phyloP scores from a whole-genome alignment of 805 yeast species.

The Teunomyces pallodes region DNA sequence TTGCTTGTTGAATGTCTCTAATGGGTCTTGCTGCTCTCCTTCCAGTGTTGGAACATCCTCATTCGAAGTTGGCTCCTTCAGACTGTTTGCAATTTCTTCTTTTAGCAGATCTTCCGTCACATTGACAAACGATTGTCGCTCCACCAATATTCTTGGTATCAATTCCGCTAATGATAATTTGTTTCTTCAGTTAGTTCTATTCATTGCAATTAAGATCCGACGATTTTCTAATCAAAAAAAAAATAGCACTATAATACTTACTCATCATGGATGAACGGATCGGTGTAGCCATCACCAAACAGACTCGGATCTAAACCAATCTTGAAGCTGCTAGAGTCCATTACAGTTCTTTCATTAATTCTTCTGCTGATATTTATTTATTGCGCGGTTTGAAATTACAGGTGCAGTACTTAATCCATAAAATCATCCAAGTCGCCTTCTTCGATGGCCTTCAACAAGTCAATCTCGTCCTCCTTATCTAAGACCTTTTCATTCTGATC shows the following conservation, averaged over 20 bases:
- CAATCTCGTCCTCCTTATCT: slow-evolving; percentile 41
- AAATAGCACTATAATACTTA: slow-evolving; percentile 16
- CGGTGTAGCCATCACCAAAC: slow-evolving; percentile 29
- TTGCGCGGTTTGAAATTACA: slow-evolving; percentile 2
- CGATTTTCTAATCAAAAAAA: background rate
- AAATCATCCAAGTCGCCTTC: slow-evolving; percentile 56
- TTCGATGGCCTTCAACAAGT: slow-evolving; percentile 46
- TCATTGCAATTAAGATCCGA: background rate
- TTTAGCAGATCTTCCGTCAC: slow-evolving; percentile 55
- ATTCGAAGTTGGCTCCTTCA: slow-evolving; percentile 1
- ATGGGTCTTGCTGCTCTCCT: slow-evolving; percentile 16
- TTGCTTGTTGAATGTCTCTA: slow-evolving; percentile 45
- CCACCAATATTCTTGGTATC: slow-evolving; percentile 57
- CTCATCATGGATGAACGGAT: slow-evolving; percentile 41
- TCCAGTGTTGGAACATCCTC: background rate
- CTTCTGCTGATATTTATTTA: background rate
- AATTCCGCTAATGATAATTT: slow-evolving; percentile 50
- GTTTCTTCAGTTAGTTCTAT: slow-evolving; percentile 25
- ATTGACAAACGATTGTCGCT: slow-evolving; percentile 57
- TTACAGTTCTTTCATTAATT: background rate
- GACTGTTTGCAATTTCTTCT: slow-evolving; percentile 39
- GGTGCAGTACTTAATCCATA: slow-evolving; percentile 31
- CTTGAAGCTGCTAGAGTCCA: slow-evolving; percentile 7
- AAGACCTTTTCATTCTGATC: slow-evolving; percentile 26
- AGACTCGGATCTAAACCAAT: slow-evolving; percentile 27